Base-by-base conservation (phyloP, 129 eudicot species). In the Ambrosia artemisiifolia region DNA sequence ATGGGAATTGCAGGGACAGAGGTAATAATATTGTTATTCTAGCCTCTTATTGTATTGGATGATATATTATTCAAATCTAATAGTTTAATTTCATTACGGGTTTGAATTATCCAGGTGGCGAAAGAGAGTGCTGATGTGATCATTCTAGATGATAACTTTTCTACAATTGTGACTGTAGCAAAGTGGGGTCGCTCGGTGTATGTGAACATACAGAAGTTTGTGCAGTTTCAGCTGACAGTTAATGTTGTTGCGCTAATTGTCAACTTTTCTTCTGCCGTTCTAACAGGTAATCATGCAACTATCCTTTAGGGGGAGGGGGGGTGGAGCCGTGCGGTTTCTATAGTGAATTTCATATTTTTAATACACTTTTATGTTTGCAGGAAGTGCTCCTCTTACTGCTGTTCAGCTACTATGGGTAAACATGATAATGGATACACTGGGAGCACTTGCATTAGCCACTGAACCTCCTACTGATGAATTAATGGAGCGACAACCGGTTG, bases 1-100 rank as follows among this genome's bases (percentile, higher is more conserved):
- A 92, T 92, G 98, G 98, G 98, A 79, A 92, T 92, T 66, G 77
- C 98, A 48, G 98, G 98, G 46, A 92, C 98, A 46, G 98, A 92
- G 96, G 98, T 90, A 70, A 76, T 30, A 50, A 19, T 36, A 40
- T 10, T 14, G 14, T 67, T 12, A n/a, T 66, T 20, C 32, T 10
- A 64, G 40, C 28, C 54, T 40, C 7, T 9, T 70, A 35, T 57
- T 2, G 3, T 70, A 35, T 57, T 2, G 3, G 3, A 28, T 57
- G 5, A 14, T 2, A 16, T 30, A 16, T 48, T 30, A 32, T 44
- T n/a, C 43, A 33, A 54, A 65, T 64, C 72, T 7, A 40, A 51
- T 44, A 38, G 64, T 54, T 38, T 36, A 40, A 46, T 28, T 4
- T 32, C 36, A 3, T 69, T 67, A 2, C 3, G 20, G 7, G 24